Base-by-base conservation (phyloP, 352 stramenopile genomes). In the Phytophthora nicotianae region DNA sequence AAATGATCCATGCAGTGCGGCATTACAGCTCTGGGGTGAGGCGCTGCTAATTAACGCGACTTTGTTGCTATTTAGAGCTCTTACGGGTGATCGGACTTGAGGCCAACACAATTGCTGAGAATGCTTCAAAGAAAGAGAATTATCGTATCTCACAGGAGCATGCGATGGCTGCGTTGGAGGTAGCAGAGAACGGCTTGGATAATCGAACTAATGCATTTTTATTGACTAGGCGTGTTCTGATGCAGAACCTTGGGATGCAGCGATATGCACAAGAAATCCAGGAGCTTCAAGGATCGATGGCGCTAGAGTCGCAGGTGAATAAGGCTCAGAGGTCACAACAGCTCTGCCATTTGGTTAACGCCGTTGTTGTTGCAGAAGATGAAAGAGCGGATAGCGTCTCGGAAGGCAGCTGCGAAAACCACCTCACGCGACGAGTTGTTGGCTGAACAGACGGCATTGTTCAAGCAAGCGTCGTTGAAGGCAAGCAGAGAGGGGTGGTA, bases 371-470 rank as follows among this genome's bases (percentile, higher is more conserved):
- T 51, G 33, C 42, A 80, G 70, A 72, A 70, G 33, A 90, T 88
- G 58, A 72, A 74, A 16, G 64, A 84, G 55, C 67, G 74, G 21
- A 51, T 67, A 35, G 76, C 70, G 1, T 75, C 67, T 10, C 70
- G 70, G 1, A 88, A 81, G 62, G 58, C 55, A 19, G 62, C 66
- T 24, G 50, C 58, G 4, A 70, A 81, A 40, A 58, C 20, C 6
- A 45, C 53, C 5, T 81, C 70, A 7, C 79, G 66, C 21, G 82
- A 88, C 17, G 78, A 93, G 54, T 62, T 93, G 27, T 51, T 89
- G 16, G 84, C 78, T 21, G 84, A 89, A 50, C 84, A 93, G 69
- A 88, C 77, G 45, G 83, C 77, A 35, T 55, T 93, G n/a, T 91
- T 93, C 53, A 70, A 88, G 52, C 65, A 83, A 66, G 85, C 85